Percentiles rank a stretch among this genome's conserved stretches.
Conservation (phyloP, 2,329 filamentous ascomycete genomes). For the Stagonosporopsis chrysanthemi region DNA sequence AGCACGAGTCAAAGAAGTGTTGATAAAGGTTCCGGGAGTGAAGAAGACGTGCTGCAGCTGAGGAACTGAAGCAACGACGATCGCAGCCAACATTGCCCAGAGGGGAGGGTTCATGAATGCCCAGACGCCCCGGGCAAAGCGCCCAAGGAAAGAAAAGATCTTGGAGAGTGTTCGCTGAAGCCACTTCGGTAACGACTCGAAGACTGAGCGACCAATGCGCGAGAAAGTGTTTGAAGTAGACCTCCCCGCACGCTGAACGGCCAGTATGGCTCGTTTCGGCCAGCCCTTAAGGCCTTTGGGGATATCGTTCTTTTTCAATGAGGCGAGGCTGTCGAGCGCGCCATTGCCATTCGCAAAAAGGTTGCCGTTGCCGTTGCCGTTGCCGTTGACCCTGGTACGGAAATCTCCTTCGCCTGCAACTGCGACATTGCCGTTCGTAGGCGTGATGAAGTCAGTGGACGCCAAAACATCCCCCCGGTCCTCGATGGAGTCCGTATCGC, state of each 20-base stretch:
- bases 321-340: conserved; percentile 43
- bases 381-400: conserved; percentile 48
- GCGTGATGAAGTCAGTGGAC: conserved; percentile 49
- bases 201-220: conserved; percentile 50
- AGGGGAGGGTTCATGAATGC: conserved; percentile 98
- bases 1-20: conserved; percentile 90
- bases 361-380: conserved; percentile 51
- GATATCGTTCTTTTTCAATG: conserved; percentile 31
- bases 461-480: conserved; percentile 42
- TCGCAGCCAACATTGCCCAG: conserved; percentile 94
- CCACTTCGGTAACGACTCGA: conserved; percentile 60
- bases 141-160: conserved; percentile 52
- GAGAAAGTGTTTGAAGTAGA: conserved; percentile 37
- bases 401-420: conserved; percentile 49
- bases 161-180: conserved; percentile 60
- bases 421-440: conserved; percentile 58
- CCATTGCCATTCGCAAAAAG: conserved; percentile 59
- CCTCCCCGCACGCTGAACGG: conserved; percentile 30
- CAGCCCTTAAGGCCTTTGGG: conserved; percentile 47
- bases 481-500: conserved; percentile 40
- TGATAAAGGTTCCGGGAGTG: conserved; percentile 83
- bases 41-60: conserved; percentile 86
- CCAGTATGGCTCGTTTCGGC: conserved; percentile 38
- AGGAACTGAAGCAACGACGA: conserved; percentile 89
- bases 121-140: conserved; percentile 74